A percentile compares a stretch with the other conserved stretches of the same genome.
Evolutionary conservation across 768 basidiomycete genomes (phyloP).

Genomic region (Leccinum subgranulosum): DNA sequence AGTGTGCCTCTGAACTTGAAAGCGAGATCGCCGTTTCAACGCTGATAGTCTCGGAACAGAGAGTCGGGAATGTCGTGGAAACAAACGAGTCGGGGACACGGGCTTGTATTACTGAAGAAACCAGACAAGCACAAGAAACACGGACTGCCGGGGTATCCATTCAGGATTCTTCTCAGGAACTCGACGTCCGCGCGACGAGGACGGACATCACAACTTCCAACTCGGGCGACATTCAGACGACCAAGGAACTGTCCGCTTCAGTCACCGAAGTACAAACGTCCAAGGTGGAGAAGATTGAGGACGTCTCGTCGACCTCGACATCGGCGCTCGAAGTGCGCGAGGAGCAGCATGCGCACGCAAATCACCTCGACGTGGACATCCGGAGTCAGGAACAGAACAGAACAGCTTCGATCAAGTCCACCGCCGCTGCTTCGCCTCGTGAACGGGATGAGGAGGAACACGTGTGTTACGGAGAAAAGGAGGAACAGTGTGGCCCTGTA

Average conservation of each 20-base stretch:
- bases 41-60: not conserved
- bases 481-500: not conserved
- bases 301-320: not conserved
- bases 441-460: not conserved
- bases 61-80: not conserved
- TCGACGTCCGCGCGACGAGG: not conserved
- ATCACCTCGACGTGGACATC: not conserved
- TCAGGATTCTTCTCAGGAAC: not conserved
- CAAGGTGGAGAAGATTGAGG: not conserved
- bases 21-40: not conserved
- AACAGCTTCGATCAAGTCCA: not conserved
- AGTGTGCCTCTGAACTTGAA: not conserved
- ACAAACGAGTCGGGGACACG: not conserved
- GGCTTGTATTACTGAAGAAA: not conserved
- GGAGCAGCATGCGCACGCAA: not conserved
- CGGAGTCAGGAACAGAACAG: not conserved
- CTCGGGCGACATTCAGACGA: not conserved
- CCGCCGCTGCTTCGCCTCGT: not conserved
- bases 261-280: not conserved
- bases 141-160: not conserved
- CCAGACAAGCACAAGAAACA: not conserved
- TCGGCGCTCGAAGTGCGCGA: not conserved
- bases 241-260: not conserved
- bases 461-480: not conserved
- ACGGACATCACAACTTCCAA: not conserved